A percentile compares a stretch with the other conserved stretches of the same genome.
Conservation (phyloP, 2,329 filamentous ascomycete species). For the Trichoderma sp. region DNA sequence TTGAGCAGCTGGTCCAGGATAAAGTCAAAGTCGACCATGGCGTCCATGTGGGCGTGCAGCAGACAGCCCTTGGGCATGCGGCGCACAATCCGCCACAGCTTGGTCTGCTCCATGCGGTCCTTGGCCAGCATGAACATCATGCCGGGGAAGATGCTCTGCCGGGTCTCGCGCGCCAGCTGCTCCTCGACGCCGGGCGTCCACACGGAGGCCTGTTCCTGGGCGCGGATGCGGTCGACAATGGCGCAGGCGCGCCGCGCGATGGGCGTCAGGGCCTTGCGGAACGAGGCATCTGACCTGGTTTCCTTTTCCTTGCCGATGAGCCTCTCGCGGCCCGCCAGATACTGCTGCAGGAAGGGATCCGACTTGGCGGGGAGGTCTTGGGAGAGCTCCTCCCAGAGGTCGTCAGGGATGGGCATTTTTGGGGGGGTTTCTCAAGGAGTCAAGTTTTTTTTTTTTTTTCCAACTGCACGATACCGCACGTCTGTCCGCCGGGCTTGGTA, state of each 20-base stretch:
- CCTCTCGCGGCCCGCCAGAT: conserved; percentile 71
- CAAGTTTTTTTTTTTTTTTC: background rate
- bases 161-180: conserved; percentile 60
- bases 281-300: conserved; percentile 72
- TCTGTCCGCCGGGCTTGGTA: background rate
- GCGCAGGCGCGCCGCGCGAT: conserved; percentile 74
- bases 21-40: conserved; percentile 86
- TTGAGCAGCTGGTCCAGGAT: conserved; percentile 71
- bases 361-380: conserved; percentile 57
- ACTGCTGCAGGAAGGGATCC: conserved; percentile 81
- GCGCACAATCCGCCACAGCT: conserved; percentile 81
- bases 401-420: conserved; percentile 50
- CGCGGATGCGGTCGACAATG: conserved; percentile 78
- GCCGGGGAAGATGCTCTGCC: conserved; percentile 73
- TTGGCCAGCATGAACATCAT: conserved; percentile 94
- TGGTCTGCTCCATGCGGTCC: conserved; percentile 80
- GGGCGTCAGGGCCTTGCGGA: conserved; percentile 74
- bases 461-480: background rate
- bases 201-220: conserved; percentile 71
- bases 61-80: conserved; percentile 87
- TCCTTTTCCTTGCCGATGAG: conserved; percentile 81
- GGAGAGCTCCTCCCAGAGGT: conserved; percentile 61
- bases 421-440: background rate
- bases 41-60: conserved; percentile 85
- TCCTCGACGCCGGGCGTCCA: conserved; percentile 79